These are phyloP conservation scores for Aspergillus saccharolyticus DNA, from an alignment of 495 filamentous ascomycete genomes.

Conservation along the genomic window DNA sequence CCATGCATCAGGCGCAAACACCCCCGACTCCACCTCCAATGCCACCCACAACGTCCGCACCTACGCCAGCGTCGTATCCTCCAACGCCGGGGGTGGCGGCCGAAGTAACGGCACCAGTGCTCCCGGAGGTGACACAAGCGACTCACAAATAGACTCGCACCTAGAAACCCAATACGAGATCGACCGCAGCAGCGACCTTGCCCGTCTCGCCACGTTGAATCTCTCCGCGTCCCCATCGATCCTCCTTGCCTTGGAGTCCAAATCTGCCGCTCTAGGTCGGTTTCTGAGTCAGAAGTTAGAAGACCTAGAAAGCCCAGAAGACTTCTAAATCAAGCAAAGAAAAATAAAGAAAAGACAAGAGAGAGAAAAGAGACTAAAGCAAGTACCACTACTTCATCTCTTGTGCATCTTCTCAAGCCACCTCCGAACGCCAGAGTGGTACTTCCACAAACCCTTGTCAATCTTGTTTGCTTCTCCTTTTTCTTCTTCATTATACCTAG, in stretches of 20 bases:
- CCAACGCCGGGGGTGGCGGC: slow-evolving; percentile 11
- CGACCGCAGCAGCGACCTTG: slow-evolving; percentile 39
- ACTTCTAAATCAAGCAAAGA: slow-evolving; percentile 34
- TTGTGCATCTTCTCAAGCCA: no score
- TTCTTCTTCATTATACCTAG: no score
- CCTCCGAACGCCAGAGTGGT: no score
- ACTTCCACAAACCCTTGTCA: no score
- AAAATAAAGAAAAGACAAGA: no score
- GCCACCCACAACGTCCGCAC: slow-evolving; percentile 5
- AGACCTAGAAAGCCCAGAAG: slow-evolving; percentile 43
- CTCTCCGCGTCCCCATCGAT: slow-evolving; percentile 39
- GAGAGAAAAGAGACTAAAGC: no score
- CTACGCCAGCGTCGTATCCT: slow-evolving; percentile 8
- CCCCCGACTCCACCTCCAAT: not conserved
- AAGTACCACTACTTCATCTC: no score
- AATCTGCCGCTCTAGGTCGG: slow-evolving; percentile 40
- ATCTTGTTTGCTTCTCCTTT: no score
- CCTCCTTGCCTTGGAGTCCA: slow-evolving; percentile 41
- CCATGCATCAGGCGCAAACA: not conserved
- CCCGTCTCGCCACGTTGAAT: slow-evolving; percentile 38
- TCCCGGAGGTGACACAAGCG: not conserved
- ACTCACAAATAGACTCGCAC: slow-evolving; percentile 21
- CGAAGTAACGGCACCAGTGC: slow-evolving; percentile 9
- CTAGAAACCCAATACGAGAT: slow-evolving; percentile 39
- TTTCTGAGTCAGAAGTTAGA: slow-evolving; percentile 41